Evolutionary conservation across 129 eudicot species (phyloP), one percentile per base, ranked within the genome.

Genomic region (Pseudognaphalium luteoalbum): DNA sequence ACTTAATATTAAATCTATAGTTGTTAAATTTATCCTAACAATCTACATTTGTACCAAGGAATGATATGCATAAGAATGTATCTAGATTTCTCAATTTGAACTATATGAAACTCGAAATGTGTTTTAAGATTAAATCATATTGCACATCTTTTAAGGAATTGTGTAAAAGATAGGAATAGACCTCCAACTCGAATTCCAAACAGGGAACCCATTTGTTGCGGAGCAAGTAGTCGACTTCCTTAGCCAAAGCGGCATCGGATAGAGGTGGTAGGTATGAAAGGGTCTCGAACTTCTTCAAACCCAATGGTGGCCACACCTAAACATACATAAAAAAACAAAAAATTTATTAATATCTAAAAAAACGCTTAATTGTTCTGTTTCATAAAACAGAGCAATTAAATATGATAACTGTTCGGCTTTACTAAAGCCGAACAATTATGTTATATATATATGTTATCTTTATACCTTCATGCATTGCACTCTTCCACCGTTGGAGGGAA

Each of bases 121-220:
- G 10, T 41, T 9, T 9, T 41, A 41, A 2, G 4, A 2, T 41
- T 41, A 41, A 41, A 41, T 41, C 4, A 12, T 10, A 47, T 47
- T 20, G 63, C 30, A 58, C 63, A 20, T 58, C 3, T 3, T 58
- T 58, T 20, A 3, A 4, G 0, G 42, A 60, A 62, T 58, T 25
- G 19, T 58, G 17, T 17, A 58, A 77, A 56, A 30, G 81, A 69
- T 70, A 68, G 67, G 70, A 70, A 78, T 14, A 21, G 19, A 78
- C 82, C 82, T 78, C 82, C 56, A 71, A 61, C 42, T 78, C 82
- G 41, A 90, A 90, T 76, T 90, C 96, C 66, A 90, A 60, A 78
- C 96, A 90, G 58, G 93, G 96, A 84, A 90, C 80, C 96, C 96
- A 89, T 22, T 86, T 86, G 60, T 9, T 63, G 72, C 84, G 86